Evolutionary conservation across 441 rosid genomes (phyloP).

Genomic region (Manihot esculenta): DNA sequence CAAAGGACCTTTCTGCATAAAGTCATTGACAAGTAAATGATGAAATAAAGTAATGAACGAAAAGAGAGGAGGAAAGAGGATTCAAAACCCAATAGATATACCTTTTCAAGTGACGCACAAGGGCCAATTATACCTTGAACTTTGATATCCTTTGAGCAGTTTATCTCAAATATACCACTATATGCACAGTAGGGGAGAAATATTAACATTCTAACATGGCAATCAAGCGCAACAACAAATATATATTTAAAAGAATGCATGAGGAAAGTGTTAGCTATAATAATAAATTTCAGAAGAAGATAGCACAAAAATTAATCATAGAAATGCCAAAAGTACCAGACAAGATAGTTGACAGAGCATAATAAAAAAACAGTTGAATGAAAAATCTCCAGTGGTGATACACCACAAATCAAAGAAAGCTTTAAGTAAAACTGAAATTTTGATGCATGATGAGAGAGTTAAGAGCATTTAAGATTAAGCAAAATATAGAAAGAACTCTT

Average conservation of each 20-base stretch:
- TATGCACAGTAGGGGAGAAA: conserved; percentile 9
- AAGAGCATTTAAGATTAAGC: not conserved
- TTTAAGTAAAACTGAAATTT: conserved; percentile 7
- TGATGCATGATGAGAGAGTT: not conserved
- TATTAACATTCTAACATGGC: not conserved
- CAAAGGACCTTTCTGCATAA: conserved; percentile 84
- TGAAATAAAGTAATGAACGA: conserved; percentile 13
- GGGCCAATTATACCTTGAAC: conserved; percentile 93
- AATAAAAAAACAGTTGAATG: not conserved
- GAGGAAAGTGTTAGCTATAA: not conserved
- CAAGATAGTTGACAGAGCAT: not conserved
- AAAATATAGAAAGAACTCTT: conserved; percentile 35
- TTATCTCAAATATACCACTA: conserved; percentile 94
- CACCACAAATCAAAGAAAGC: not conserved
- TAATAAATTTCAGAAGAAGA: not conserved
- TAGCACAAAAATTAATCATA: not conserved
- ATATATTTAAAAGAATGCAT: not conserved
- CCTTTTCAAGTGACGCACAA: conserved; percentile 96
- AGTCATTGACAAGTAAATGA: conserved; percentile 26
- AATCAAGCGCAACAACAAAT: not conserved
- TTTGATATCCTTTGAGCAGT: conserved; percentile 88
- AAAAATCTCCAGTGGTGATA: not conserved
- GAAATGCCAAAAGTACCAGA: not conserved
- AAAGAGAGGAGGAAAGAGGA: not conserved
- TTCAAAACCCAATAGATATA: conserved; percentile 22